Evolutionary conservation across 148 eudicot species (phyloP).

Genomic region (Arctostaphylos glauca): DNA sequence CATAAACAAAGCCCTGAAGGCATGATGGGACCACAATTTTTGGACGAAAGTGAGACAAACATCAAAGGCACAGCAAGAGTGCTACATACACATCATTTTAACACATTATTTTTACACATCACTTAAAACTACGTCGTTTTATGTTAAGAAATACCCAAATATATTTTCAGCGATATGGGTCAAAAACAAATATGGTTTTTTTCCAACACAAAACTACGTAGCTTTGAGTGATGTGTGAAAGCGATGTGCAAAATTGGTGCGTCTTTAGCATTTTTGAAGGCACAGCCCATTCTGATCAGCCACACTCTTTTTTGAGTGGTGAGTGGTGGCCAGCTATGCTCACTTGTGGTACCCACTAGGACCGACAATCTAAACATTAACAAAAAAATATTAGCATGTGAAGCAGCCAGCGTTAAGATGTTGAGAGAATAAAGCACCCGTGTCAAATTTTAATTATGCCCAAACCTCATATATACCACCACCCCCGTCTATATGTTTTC

Average conservation of each 20-base stretch:
- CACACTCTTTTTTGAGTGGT: not conserved
- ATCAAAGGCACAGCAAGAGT: not conserved
- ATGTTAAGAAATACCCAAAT: no score
- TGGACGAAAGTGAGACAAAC: not conserved
- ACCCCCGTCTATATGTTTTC: not conserved
- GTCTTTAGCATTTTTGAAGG: no score
- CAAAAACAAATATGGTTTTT: no score
- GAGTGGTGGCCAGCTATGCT: slow-evolving; percentile 2
- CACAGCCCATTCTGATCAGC: not conserved
- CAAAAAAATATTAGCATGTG: not conserved
- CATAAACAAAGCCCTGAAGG: not conserved
- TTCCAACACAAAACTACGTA: no score
- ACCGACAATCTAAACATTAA: not conserved
- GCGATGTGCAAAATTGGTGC: no score
- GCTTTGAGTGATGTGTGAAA: no score
- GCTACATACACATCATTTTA: no score
- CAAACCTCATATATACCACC: not conserved
- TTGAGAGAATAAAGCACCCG: no score
- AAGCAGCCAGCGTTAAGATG: not conserved
- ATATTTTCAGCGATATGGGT: no score
- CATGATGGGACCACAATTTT: not conserved
- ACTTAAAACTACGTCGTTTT: no score
- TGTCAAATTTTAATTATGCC: not conserved
- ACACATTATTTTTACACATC: no score
- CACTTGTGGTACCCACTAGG: not conserved